Base-by-base conservation (phyloP, 2,329 filamentous ascomycete species). In the Trichophyton rubrum region DNA sequence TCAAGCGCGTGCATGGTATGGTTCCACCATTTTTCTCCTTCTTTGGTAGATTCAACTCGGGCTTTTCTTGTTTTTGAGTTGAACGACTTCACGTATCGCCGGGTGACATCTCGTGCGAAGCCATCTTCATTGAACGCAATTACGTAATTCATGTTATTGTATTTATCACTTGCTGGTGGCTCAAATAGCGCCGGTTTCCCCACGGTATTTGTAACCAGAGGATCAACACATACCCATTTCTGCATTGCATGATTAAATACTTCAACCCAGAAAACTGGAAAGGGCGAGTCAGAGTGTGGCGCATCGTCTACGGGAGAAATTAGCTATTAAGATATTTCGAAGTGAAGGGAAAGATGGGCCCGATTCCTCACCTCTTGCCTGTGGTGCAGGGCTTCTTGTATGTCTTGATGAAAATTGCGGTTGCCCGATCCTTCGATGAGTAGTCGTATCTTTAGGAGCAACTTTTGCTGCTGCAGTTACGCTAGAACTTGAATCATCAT, bases 251-350 rank as follows among this genome's bases (percentile, higher is more conserved):
- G 79, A 64, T 96, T 91, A 65, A 96, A 88, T 2, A 89, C 86
- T 74, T 99, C 93, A 0, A 96, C 86, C 93, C 93, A 99, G 70
- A 90, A 97, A 2, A 97, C 80, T 0, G 93, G 93, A 67, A 86
- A 89, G 0, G 82, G 73, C 0, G 90, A 91, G 68, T 92, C 60
- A 11, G 59, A 24, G 15, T 38, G 38, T 27, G 33, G 45, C 38
- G 30, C 8, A 15, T 22, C 13, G 17, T 24, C 55, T 43, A 30
- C 59, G 15, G 58, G 56, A 33, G 45, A 59, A 13, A n/a, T 55
- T 35, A 55, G 51, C 3, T n/a, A 17, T 33, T 20, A 20, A 33
- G 6, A 11, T 7, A 27, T 33, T 11, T 17, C 9, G 17, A 13
- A 49, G 17, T 53, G 4, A 35, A n/a, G 15, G 35, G 20, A 41